Evolutionary conservation across 306 rosid genomes (phyloP).

Genomic region (Medicago arabica): DNA sequence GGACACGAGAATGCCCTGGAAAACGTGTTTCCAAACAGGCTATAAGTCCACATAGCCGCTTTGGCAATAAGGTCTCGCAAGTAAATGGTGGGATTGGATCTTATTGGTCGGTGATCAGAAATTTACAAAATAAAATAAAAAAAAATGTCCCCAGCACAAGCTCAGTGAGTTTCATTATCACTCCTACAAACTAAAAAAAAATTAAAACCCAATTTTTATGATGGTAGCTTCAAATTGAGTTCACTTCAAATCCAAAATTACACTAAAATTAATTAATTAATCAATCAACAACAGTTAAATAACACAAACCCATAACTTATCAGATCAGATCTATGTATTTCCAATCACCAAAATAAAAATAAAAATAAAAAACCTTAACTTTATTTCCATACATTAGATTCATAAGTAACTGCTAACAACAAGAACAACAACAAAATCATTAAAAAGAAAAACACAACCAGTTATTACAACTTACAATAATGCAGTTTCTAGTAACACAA

Average conservation of each 20-base stretch:
- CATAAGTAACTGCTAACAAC: neutral
- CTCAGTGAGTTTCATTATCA: too few species aligned
- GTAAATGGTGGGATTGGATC: too few species aligned
- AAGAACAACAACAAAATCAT: neutral
- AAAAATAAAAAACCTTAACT: neutral
- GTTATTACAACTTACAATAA: conserved; percentile 10
- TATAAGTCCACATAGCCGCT: too few species aligned
- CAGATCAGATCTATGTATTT: conserved; percentile 39
- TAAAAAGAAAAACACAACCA: neutral
- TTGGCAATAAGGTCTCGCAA: too few species aligned
- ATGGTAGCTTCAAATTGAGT: neutral
- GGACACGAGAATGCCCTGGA: too few species aligned
- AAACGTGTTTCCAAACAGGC: too few species aligned
- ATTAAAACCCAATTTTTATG: neutral
- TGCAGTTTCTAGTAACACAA: neutral
- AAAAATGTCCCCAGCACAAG: too few species aligned
- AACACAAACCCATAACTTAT: neutral
- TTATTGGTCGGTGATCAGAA: too few species aligned
- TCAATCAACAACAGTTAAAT: neutral
- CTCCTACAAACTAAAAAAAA: too few species aligned
- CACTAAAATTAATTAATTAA: neutral
- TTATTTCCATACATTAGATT: conserved; percentile 2
- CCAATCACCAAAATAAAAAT: neutral
- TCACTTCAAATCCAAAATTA: neutral
- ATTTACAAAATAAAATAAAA: too few species aligned